These are phyloP conservation scores for Boletus smithii DNA, from an alignment of 1,284 basidiomycete species.

Conservation along the genomic window DNA sequence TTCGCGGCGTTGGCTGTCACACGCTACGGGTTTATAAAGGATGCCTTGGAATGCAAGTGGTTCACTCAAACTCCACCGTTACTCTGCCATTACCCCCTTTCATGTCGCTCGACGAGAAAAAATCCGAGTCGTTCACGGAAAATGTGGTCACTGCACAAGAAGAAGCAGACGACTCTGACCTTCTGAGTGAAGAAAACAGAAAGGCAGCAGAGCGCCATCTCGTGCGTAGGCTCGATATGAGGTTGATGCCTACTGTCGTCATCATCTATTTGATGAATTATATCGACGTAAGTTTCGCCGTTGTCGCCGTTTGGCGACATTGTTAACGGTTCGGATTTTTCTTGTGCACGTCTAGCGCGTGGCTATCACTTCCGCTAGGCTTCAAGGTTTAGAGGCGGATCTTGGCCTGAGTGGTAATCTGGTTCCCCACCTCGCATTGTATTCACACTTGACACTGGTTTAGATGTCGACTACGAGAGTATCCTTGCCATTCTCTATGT, in stretches of 20 bases:
- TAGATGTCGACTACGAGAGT: conserved; percentile 60
- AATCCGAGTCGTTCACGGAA: conserved; percentile 7
- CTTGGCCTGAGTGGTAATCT: conserved; percentile 46
- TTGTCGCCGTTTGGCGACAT: background rate
- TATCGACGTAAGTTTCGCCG: conserved; percentile 49
- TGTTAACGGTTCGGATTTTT: background rate
- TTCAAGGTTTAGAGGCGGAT: conserved; percentile 61
- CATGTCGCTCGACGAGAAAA: conserved; percentile 14
- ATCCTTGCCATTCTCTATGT: conserved; percentile 58
- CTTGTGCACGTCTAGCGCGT: conserved; percentile 43
- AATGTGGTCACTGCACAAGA: background rate
- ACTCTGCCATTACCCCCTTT: background rate
- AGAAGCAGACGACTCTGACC: conserved; percentile 12
- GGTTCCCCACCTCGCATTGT: background rate
- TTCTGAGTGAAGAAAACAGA: conserved; percentile 12
- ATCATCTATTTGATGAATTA: conserved; percentile 68
- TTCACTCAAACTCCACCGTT: background rate
- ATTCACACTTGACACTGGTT: background rate
- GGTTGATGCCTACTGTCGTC: conserved; percentile 59
- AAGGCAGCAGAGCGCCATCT: conserved; percentile 39
- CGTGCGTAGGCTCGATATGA: conserved; percentile 54
- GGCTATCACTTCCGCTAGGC: conserved; percentile 55
- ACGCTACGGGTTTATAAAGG: conserved; percentile 8
- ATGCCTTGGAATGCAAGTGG: background rate
- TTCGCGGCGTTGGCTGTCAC: background rate